Conservation (phyloP, 148 eudicot species). For the Silene uniflora region DNA sequence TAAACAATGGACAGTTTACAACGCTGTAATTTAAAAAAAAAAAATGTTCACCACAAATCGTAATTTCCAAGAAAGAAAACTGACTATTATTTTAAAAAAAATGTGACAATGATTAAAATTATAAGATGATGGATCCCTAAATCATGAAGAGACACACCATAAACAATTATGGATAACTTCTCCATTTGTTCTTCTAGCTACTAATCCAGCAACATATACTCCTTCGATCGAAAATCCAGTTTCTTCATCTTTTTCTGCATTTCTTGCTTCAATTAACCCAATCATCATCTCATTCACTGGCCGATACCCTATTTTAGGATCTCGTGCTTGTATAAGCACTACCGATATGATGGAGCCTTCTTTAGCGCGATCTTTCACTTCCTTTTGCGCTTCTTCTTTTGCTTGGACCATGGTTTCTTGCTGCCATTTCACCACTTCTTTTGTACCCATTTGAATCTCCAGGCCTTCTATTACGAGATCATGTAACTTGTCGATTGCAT, state of each 20-base stretch:
- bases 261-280: conserved; percentile 19
- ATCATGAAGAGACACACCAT: conserved; percentile 21
- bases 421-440: conserved; percentile 21
- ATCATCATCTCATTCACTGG: conserved; percentile 26
- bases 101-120: too few relatives aligned
- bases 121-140: neutral
- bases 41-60: too few relatives aligned
- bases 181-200: conserved; percentile 23
- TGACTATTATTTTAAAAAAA: too few relatives aligned
- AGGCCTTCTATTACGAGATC: conserved; percentile 22
- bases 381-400: neutral
- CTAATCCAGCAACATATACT: conserved; percentile 30
- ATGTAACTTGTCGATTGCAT: conserved; percentile 6
- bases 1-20: too few relatives aligned
- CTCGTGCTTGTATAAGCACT: conserved; percentile 27
- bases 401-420: neutral
- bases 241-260: conserved; percentile 7
- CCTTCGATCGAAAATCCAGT: conserved; percentile 6
- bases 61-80: too few relatives aligned
- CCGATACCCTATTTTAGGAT: conserved; percentile 12
- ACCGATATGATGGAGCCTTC: conserved; percentile 11
- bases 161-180: conserved; percentile 24
- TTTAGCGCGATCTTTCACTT: neutral
- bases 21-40: too few relatives aligned
- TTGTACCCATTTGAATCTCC: conserved; percentile 25